Conservation (phyloP, 2,329 filamentous ascomycete species). For the Aspergillus melleus region DNA sequence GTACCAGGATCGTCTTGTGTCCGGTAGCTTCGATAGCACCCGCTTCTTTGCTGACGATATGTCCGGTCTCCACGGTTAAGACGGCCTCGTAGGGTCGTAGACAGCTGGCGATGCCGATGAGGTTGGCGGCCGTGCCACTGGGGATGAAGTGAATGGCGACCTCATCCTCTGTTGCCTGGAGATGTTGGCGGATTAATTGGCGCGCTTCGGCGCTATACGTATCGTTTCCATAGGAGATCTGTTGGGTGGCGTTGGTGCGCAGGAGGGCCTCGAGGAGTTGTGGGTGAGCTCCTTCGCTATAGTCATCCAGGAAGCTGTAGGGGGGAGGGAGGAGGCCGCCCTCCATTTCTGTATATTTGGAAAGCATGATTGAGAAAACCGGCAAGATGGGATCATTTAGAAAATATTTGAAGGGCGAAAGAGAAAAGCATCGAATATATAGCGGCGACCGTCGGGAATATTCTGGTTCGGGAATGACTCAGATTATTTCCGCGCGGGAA, state of each 20-base stretch:
- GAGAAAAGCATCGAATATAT: not conserved
- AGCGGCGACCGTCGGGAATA: not conserved
- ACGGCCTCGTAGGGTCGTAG: constrained; percentile 54
- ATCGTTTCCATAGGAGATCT: constrained; percentile 51
- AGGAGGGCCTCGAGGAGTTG: constrained; percentile 50
- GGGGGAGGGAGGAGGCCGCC: constrained; percentile 16
- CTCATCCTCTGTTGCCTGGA: constrained; percentile 34
- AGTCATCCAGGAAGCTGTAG: constrained; percentile 55
- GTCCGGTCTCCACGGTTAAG: constrained; percentile 51
- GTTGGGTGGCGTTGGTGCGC: constrained; percentile 47
- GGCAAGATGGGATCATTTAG: not conserved
- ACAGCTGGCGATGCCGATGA: constrained; percentile 54
- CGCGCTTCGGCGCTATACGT: constrained; percentile 46
- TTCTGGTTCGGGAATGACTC: not conserved
- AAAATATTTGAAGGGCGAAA: not conserved
- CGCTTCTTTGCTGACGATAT: constrained; percentile 53
- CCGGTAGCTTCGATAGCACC: constrained; percentile 54
- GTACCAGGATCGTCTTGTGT: constrained; percentile 54
- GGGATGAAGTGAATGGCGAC: constrained; percentile 55
- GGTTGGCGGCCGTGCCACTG: constrained; percentile 54
- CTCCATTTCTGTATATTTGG: constrained; percentile 12
- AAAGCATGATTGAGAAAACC: constrained; percentile 3
- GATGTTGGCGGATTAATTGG: constrained; percentile 40
- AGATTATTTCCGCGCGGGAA: not conserved
- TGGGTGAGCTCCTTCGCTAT: constrained; percentile 55